Conservation (phyloP, 2,329 filamentous ascomycete genomes). For the Claviceps citrina region DNA sequence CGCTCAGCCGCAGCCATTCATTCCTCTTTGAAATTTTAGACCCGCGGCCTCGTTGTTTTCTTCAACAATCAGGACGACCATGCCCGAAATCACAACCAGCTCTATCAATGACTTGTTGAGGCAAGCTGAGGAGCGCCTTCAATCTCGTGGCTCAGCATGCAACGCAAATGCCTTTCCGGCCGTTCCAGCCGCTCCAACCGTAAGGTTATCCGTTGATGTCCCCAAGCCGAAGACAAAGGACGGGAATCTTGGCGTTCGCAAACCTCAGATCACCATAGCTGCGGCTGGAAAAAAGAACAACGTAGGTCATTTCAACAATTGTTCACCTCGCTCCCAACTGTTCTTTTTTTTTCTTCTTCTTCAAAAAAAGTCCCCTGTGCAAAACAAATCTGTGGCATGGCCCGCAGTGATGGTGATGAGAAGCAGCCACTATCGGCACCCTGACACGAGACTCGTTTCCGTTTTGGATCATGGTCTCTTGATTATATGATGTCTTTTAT, state of each 20-base stretch:
- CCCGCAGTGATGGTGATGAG: slow-evolving; percentile 22
- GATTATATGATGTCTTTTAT: slow-evolving; percentile 39
- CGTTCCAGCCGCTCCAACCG: too few species aligned
- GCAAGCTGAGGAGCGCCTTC: slow-evolving; percentile 1
- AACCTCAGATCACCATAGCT: neutral
- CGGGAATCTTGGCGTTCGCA: neutral
- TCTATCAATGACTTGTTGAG: neutral
- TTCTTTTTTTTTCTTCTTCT: neutral
- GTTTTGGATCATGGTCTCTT: slow-evolving; percentile 37
- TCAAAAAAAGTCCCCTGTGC: too few species aligned
- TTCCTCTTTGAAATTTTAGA: neutral
- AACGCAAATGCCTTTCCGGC: neutral
- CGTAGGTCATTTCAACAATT: neutral
- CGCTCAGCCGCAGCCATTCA: too few species aligned
- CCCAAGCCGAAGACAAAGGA: neutral
- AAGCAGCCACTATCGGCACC: slow-evolving; percentile 20
- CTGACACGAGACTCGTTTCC: slow-evolving; percentile 25
- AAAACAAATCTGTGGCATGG: too few species aligned
- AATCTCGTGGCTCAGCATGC: neutral
- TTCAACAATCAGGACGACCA: neutral
- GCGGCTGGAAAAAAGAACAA: neutral
- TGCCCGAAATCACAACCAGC: neutral
- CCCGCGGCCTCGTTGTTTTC: neutral
- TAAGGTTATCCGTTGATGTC: neutral
- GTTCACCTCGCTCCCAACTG: neutral